Evolutionary conservation across 2,329 filamentous ascomycete species (phyloP).

Genomic region (Penicillium vulpinum): DNA sequence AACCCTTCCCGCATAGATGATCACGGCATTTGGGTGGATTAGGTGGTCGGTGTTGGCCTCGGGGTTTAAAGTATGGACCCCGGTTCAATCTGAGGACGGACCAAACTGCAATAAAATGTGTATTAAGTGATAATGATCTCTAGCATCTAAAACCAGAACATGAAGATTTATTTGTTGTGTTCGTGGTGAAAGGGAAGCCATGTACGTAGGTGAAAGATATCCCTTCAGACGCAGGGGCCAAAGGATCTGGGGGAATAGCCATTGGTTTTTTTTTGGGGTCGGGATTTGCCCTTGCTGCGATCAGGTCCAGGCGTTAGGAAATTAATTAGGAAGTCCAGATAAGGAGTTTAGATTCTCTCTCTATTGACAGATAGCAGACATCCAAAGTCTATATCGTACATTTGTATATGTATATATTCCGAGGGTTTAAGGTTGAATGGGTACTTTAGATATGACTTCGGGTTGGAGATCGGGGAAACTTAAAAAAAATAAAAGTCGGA

Average conservation of each 20-base stretch:
- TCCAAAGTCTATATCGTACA: background rate
- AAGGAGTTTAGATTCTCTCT: background rate
- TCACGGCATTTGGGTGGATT: conserved; percentile 1
- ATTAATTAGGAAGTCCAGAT: background rate
- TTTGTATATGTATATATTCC: too few species aligned
- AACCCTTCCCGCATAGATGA: conserved; percentile 7
- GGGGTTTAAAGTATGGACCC: background rate
- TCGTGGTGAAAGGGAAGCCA: background rate
- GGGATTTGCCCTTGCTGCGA: conserved; percentile 28
- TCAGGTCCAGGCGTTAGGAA: conserved; percentile 27
- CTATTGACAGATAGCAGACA: background rate
- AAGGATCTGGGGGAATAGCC: conserved; percentile 12
- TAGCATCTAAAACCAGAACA: background rate
- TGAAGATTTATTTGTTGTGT: background rate
- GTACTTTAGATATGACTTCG: background rate
- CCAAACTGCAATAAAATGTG: background rate
- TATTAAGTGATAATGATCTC: background rate
- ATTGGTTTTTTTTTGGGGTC: conserved; percentile 8
- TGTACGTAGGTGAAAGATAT: conserved; percentile 11
- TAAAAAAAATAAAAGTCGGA: background rate
- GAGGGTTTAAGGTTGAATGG: background rate
- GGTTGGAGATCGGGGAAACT: background rate
- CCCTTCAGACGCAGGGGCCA: conserved; percentile 24
- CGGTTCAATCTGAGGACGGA: background rate
- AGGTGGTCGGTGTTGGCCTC: background rate